Percentiles rank a stretch among this genome's conserved stretches.
phyloP scores from a whole-genome alignment of 768 basidiomycete species.

The Phanerodontia chrysosporium region DNA sequence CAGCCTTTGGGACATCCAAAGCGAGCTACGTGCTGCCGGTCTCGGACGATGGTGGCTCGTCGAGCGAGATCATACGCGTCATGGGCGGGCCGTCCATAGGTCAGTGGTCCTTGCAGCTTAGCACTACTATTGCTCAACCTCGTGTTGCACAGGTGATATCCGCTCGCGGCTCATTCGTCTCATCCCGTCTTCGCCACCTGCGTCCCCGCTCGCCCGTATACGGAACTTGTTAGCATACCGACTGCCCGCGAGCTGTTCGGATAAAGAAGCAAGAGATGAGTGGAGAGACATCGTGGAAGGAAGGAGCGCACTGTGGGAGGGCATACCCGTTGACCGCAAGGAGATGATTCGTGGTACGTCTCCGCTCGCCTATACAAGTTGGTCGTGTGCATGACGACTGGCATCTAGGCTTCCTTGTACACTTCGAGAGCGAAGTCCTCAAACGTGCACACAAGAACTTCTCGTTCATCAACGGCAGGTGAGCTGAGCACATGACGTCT shows the following conservation, averaged over 20 bases:
- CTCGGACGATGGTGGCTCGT: conserved; percentile 94
- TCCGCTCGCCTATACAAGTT: not conserved
- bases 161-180: conserved; percentile 85
- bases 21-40: conserved; percentile 88
- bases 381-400: not conserved
- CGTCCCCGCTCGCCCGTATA: conserved; percentile 69
- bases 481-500: conserved; percentile 14
- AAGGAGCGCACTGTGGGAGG: conserved; percentile 71
- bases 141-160: conserved; percentile 62
- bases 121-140: not conserved
- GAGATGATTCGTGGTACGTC: conserved; percentile 79
- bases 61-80: conserved; percentile 90
- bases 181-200: conserved; percentile 60
- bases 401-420: conserved; percentile 80
- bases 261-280: conserved; percentile 77
- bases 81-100: conserved; percentile 85
- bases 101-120: conserved; percentile 24
- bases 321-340: conserved; percentile 85
- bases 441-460: conserved; percentile 92
- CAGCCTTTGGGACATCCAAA: conserved; percentile 58
- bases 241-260: conserved; percentile 61
- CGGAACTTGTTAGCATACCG: conserved; percentile 76
- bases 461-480: conserved; percentile 89
- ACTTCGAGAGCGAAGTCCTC: conserved; percentile 85
- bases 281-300: conserved; percentile 95